A percentile compares a stretch with the other conserved stretches of the same genome.
phyloP scores from a whole-genome alignment of 495 filamentous ascomycete species.

The Ramalina intermedia region DNA sequence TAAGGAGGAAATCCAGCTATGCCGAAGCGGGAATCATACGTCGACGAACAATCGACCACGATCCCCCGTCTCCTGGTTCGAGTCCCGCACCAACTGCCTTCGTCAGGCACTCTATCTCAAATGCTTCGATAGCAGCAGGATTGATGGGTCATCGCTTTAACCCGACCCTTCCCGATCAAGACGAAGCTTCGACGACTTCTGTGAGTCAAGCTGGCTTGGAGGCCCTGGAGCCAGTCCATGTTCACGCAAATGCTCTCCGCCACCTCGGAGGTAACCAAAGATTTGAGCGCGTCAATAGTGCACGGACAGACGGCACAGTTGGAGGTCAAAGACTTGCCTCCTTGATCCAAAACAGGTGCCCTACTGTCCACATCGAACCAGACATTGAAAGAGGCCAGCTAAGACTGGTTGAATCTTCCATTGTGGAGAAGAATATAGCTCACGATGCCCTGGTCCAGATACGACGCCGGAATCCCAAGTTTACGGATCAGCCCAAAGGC shows the following conservation, averaged over 20 bases:
- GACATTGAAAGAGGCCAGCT: background rate
- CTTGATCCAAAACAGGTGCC: constrained; percentile 1
- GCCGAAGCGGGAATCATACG: background rate
- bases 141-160: background rate
- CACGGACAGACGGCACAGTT: constrained; percentile 1
- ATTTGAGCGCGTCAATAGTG: background rate
- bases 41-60: background rate
- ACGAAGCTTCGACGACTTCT: background rate
- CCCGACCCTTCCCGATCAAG: background rate
- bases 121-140: background rate
- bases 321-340: constrained; percentile 4
- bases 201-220: constrained; percentile 6
- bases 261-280: background rate
- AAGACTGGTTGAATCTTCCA: background rate
- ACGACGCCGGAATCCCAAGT: background rate
- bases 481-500: background rate
- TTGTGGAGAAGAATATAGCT: background rate
- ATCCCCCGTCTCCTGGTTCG: background rate
- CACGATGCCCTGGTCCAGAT: constrained; percentile 1
- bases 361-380: background rate
- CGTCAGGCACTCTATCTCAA: background rate
- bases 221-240: background rate
- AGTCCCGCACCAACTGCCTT: background rate
- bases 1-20: constrained; percentile 4
- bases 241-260: background rate